These are phyloP conservation scores for Actinomortierella ambigua DNA, from an alignment of 371 early-diverging fungal species.

Conservation along the genomic window DNA sequence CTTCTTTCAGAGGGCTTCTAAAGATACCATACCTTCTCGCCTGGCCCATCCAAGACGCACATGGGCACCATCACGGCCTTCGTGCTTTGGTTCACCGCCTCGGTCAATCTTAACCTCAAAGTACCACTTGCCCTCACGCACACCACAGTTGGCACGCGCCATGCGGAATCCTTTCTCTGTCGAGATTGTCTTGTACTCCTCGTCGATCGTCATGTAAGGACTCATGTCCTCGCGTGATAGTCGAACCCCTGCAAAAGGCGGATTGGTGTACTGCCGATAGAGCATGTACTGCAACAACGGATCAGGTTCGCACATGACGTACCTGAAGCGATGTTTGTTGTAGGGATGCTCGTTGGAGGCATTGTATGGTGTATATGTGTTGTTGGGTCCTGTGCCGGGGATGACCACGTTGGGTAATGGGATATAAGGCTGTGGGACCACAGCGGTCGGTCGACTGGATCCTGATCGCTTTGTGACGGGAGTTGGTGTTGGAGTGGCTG, in stretches of 20 bases:
- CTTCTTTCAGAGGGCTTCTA: no score
- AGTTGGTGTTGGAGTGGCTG: slow-evolving; percentile 21
- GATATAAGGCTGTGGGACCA: slow-evolving; percentile 18
- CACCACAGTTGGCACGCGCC: slow-evolving; percentile 71
- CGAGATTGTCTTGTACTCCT: slow-evolving; percentile 63
- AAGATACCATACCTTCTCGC: slow-evolving; percentile 59
- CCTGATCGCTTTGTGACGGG: no score
- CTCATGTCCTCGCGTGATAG: slow-evolving; percentile 70
- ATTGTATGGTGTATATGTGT: slow-evolving; percentile 37
- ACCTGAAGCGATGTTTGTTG: slow-evolving; percentile 67
- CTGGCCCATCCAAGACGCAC: slow-evolving; percentile 73
- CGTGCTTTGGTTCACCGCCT: slow-evolving; percentile 47
- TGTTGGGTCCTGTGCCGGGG: slow-evolving; percentile 16
- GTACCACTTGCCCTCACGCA: slow-evolving; percentile 71
- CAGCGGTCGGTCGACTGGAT: neutral
- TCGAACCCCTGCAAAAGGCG: slow-evolving; percentile 51
- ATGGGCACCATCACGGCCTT: slow-evolving; percentile 59
- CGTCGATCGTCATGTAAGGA: slow-evolving; percentile 65
- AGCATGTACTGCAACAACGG: slow-evolving; percentile 55
- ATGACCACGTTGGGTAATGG: slow-evolving; percentile 34
- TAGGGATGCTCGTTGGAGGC: slow-evolving; percentile 49
- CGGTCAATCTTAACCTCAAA: slow-evolving; percentile 67
- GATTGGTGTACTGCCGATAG: slow-evolving; percentile 61
- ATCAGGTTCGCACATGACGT: slow-evolving; percentile 60
- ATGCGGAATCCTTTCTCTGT: slow-evolving; percentile 74